Percentiles rank a stretch among this genome's conserved stretches.
Conservation (phyloP, 1,284 basidiomycete species). For the Fomitiporia mediterranea region DNA sequence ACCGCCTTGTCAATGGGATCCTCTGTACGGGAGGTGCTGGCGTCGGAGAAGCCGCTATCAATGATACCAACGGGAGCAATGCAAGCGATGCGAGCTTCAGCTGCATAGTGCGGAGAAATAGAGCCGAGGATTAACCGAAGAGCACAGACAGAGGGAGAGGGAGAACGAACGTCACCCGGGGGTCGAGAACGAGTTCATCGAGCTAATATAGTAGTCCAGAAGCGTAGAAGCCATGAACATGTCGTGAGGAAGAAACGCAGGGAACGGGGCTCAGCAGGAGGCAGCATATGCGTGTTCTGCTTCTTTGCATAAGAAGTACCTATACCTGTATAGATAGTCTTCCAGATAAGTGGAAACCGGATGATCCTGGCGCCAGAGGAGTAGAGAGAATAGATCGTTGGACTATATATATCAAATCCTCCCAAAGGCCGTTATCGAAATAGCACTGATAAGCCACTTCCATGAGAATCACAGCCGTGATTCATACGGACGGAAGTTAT, state of each 20-base stretch:
- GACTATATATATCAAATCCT: no score
- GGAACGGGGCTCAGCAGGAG: no score
- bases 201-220: conserved; percentile 4
- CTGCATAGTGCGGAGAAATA: conserved; percentile 5
- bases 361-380: background rate
- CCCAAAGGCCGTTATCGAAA: background rate
- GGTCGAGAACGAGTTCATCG: background rate
- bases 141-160: background rate
- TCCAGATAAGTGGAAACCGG: background rate
- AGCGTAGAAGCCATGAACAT: background rate
- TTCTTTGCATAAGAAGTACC: background rate
- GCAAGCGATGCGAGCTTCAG: conserved; percentile 16
- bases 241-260: background rate
- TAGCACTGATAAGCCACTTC: background rate
- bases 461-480: background rate
- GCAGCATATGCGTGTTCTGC: background rate
- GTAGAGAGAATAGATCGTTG: background rate
- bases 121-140: background rate
- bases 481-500: background rate
- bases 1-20: conserved; percentile 13
- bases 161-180: background rate
- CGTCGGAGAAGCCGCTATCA: conserved; percentile 9
- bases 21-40: conserved; percentile 1
- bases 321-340: background rate
- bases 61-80: conserved; percentile 8